phyloP scores from a whole-genome alignment of 305 asterid species.

The Coffea humblotiana region DNA sequence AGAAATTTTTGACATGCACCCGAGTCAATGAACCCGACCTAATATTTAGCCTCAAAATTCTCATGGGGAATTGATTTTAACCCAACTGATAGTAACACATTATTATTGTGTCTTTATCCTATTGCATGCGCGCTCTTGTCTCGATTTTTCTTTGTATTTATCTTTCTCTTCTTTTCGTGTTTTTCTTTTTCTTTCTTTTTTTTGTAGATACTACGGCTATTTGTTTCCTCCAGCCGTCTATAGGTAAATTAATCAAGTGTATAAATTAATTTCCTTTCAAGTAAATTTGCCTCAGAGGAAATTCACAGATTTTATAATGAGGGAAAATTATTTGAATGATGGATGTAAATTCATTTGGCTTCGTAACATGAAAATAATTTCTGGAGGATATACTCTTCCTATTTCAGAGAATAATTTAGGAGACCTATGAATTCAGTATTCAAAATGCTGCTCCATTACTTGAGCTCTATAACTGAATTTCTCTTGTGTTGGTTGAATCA shows the following conservation, averaged over 20 bases:
- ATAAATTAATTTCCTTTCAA: not conserved
- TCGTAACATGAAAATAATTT: not conserved
- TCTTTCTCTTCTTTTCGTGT: not conserved
- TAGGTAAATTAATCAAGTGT: not conserved
- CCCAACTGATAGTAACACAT: not conserved
- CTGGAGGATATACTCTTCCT: too few relatives aligned
- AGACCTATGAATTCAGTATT: too few relatives aligned
- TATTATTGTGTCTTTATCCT: not conserved
- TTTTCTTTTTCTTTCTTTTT: not conserved
- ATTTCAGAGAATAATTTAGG: too few relatives aligned
- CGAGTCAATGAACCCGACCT: not conserved
- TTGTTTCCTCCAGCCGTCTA: not conserved
- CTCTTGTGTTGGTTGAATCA: not conserved
- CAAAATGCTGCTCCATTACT: not conserved
- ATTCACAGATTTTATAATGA: not conserved
- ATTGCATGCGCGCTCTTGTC: not conserved
- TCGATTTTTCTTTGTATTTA: not conserved
- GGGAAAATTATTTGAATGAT: not conserved
- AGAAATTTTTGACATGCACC: not conserved
- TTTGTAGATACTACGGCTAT: too few relatives aligned
- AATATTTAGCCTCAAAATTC: not conserved
- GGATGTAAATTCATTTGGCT: not conserved
- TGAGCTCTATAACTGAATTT: not conserved
- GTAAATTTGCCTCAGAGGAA: not conserved
- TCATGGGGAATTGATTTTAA: not conserved